Evolutionary conservation across 176 grass and related monocot genomes (phyloP), one percentile per base, ranked within the genome.

Genomic region (Oropetium thomaeum): DNA sequence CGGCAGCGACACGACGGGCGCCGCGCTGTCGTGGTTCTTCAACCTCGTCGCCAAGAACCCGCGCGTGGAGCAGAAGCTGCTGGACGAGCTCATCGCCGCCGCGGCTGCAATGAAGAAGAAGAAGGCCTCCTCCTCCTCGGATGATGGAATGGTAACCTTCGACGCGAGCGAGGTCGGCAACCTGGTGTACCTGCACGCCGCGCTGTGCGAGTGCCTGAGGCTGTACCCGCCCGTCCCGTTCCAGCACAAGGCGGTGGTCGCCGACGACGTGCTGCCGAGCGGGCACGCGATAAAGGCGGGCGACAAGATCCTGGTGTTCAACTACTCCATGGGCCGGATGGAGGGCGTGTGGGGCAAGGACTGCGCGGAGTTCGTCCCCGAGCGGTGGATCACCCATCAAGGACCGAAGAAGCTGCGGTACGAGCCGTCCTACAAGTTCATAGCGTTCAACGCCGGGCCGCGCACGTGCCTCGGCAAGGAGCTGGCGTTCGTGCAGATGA

Each of bases 391-490:
- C 58, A 48, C 51, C 17, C 58, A n/a, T n/a, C n/a, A 65, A 4
- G 85, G 76, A 0, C 83, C 83, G 8, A 97, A 52, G 20, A 52
- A 86, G 83, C 65, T 91, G 53, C 61, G 76, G 28, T 85, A 93
- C 43, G 90, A 87, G 82, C 90, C 90, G 8, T 90, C 93, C 7
- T 93, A 87, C 74, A 97, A 93, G 86, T 97, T 93, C 69, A 31
- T 97, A 28, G 80, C 93, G 1, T 97, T 97, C 78, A 97, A 97
- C 83, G 74, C 88, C 8, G 90, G 90, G 11, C 93, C 90, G 0
- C 78, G 90, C 77, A 89, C 93, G n/a, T 93, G 93, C 68, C 83
- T 93, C 28, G 93, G 90, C 43, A 97, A 97, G 80, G 86, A 97
- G 54, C 71, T 91, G 69, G 94, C 88, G 27, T 91, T 97, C 71